These are phyloP conservation scores for Apiospora arundinis DNA, from an alignment of 2,329 filamentous ascomycete species.

Conservation along the genomic window DNA sequence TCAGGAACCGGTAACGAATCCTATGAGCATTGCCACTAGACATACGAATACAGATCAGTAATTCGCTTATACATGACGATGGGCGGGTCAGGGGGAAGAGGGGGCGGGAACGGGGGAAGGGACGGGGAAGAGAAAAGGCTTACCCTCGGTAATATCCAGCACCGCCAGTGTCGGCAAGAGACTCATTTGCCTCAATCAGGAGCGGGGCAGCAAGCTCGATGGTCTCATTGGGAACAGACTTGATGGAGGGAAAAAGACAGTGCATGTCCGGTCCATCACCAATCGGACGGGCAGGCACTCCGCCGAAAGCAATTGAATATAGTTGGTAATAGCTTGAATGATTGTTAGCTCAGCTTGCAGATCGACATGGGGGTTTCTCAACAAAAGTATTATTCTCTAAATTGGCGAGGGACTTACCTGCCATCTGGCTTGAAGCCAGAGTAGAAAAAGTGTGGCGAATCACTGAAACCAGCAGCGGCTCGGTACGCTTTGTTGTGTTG, in stretches of 20 bases:
- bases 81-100: background rate
- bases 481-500: slow-evolving; percentile 52
- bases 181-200: slow-evolving; percentile 54
- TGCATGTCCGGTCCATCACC: slow-evolving; percentile 57
- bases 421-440: slow-evolving; percentile 54
- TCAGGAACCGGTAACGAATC: slow-evolving; percentile 53
- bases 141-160: slow-evolving; percentile 51
- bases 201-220: slow-evolving; percentile 55
- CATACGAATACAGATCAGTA: background rate
- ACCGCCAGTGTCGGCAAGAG: slow-evolving; percentile 54
- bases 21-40: slow-evolving; percentile 51
- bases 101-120: too few relatives aligned
- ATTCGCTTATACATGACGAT: too few relatives aligned
- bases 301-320: slow-evolving; percentile 57
- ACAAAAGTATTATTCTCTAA: background rate
- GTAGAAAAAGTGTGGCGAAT: slow-evolving; percentile 57
- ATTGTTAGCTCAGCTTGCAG: background rate
- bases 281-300: slow-evolving; percentile 52
- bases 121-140: too few relatives aligned
- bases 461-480: slow-evolving; percentile 56
- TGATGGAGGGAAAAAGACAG: slow-evolving; percentile 57
- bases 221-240: slow-evolving; percentile 55
- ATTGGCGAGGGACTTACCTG: slow-evolving; percentile 26
- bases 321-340: slow-evolving; percentile 46
- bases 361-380: slow-evolving; percentile 34